These are phyloP conservation scores for Umbelopsis ramanniana DNA, from an alignment of 192 early-diverging fungal genomes.

Conservation along the genomic window DNA sequence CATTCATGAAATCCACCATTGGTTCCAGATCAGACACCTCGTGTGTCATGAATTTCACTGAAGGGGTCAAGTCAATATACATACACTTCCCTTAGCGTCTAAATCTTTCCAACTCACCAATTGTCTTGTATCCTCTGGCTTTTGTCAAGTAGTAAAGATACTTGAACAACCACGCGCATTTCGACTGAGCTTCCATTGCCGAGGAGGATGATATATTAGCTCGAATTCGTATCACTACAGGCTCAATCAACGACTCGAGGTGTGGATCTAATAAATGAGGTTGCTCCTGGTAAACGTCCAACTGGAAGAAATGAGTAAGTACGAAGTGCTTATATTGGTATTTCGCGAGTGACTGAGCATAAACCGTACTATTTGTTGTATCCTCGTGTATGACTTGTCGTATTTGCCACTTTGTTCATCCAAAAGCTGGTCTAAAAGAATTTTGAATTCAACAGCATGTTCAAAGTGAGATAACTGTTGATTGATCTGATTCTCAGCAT, in stretches of 20 bases:
- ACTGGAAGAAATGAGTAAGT: constrained; percentile 28
- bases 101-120: constrained; percentile 51
- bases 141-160: constrained; percentile 79
- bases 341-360: too few species aligned
- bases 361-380: constrained; percentile 11
- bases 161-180: constrained; percentile 15
- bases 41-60: constrained; percentile 91
- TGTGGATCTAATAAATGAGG: constrained; percentile 77
- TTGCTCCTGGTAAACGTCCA: constrained; percentile 74
- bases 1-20: constrained; percentile 68
- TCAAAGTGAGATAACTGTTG: constrained; percentile 28
- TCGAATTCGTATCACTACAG: constrained; percentile 60
- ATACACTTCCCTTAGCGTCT: neutral
- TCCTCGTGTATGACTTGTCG: neutral
- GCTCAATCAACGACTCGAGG: constrained; percentile 68
- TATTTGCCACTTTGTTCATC: neutral
- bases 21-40: constrained; percentile 90
- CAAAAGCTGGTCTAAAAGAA: neutral
- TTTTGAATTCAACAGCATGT: constrained; percentile 1
- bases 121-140: constrained; percentile 88
- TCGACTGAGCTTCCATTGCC: neutral
- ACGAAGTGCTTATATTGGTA: neutral
- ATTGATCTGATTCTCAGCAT: neutral
- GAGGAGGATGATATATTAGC: constrained; percentile 35
- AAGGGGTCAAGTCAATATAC: too few species aligned